Conservation (phyloP, 2,329 filamentous ascomycete species). For the Plenodomus tracheiphilus region DNA sequence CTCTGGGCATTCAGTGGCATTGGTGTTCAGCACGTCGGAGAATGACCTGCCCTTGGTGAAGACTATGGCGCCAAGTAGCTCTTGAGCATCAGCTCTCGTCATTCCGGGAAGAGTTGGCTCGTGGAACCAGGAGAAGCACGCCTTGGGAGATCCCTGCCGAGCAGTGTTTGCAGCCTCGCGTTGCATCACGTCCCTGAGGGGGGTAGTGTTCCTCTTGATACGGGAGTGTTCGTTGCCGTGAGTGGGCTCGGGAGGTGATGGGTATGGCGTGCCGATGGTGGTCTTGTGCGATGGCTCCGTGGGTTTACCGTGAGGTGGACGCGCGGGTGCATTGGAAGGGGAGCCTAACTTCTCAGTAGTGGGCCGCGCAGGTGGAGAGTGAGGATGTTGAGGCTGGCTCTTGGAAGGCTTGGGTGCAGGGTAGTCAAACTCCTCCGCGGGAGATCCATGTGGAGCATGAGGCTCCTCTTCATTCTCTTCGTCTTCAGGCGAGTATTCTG, state of each 20-base stretch:
- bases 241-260: not conserved
- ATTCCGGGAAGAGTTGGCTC: not conserved
- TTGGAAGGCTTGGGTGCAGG: conserved; percentile 1
- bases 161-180: not conserved
- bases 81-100: not conserved
- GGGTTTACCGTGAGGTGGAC: not conserved
- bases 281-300: not conserved
- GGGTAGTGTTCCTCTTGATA: not conserved
- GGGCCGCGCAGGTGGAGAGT: not conserved
- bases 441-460: not conserved
- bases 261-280: not conserved
- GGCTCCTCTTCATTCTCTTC: not conserved
- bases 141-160: not conserved
- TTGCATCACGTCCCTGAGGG: not conserved
- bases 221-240: not conserved
- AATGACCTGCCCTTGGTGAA: not conserved
- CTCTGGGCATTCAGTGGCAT: not conserved
- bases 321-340: not conserved
- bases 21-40: not conserved
- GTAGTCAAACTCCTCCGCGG: not conserved
- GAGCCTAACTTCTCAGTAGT: not conserved
- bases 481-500: not conserved
- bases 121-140: conserved; percentile 3
- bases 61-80: not conserved
- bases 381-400: not conserved